phyloP scores from a whole-genome alignment of 495 filamentous ascomycete species.

The Lichenothelia convexa region DNA sequence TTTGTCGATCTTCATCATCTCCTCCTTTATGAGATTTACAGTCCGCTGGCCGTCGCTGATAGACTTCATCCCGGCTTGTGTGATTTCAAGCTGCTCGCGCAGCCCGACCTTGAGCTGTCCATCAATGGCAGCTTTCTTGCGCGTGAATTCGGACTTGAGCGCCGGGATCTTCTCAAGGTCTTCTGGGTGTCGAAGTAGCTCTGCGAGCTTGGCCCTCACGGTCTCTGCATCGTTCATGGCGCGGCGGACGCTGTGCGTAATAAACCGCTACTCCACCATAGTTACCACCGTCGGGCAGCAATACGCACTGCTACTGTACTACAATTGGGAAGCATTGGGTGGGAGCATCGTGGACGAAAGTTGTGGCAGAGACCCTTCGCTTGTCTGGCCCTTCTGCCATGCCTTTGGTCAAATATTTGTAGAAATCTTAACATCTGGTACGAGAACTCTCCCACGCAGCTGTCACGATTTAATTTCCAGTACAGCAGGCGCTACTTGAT shows the following conservation, averaged over 20 bases:
- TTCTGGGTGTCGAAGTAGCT: constrained; percentile 52
- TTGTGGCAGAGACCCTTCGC: too few species aligned
- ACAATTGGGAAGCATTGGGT: too few species aligned
- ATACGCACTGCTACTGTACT: too few species aligned
- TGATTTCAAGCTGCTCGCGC: constrained; percentile 76
- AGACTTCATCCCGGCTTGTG: constrained; percentile 72
- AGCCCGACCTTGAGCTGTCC: constrained; percentile 72
- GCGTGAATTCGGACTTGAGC: constrained; percentile 79
- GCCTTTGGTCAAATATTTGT: too few species aligned
- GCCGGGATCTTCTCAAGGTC: constrained; percentile 90
- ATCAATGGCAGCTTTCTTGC: constrained; percentile 86
- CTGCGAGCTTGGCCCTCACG: constrained; percentile 44
- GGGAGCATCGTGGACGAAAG: too few species aligned
- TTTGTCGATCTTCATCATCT: constrained; percentile 96
- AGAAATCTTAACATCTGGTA: too few species aligned
- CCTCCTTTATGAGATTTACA: constrained; percentile 79
- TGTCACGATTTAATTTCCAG: too few species aligned
- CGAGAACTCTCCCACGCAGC: too few species aligned
- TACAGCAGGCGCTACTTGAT: too few species aligned
- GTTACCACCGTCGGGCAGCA: too few species aligned
- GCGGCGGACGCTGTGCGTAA: not conserved
- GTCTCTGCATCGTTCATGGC: constrained; percentile 31
- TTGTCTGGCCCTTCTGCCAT: too few species aligned
- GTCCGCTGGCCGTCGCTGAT: constrained; percentile 76
- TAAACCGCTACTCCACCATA: not conserved